These are phyloP conservation scores for Casuarina cunninghamiana DNA, from an alignment of 306 rosid genomes.

Conservation along the genomic window DNA sequence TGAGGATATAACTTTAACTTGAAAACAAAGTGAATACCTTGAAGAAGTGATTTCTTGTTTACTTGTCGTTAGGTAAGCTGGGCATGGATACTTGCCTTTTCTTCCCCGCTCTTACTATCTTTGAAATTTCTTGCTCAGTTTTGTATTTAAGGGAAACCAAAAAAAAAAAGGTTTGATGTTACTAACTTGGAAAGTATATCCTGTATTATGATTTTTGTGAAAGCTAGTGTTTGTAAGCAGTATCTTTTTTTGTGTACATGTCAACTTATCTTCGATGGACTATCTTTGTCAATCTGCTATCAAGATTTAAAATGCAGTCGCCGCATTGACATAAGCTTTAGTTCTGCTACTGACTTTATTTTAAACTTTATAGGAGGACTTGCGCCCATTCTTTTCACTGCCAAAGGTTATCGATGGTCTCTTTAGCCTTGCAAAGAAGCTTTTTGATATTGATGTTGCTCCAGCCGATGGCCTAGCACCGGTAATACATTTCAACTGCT, in stretches of 20 bases:
- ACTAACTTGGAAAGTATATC: not conserved
- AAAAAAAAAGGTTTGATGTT: not conserved
- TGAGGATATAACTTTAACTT: not conserved
- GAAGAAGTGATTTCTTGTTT: not conserved
- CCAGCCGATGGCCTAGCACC: constrained; percentile 87
- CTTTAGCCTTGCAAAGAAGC: constrained; percentile 75
- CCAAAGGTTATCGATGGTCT: constrained; percentile 94
- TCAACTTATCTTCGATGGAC: not conserved
- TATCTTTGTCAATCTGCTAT: not conserved
- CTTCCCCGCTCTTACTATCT: not conserved
- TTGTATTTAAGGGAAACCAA: no score
- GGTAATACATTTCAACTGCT: constrained; percentile 35
- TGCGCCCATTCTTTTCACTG: constrained; percentile 86
- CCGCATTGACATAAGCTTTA: constrained; percentile 17
- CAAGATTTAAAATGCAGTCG: not conserved
- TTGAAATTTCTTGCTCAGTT: not conserved
- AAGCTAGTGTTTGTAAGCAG: not conserved
- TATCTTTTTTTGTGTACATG: not conserved
- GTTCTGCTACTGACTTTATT: not conserved
- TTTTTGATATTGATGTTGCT: constrained; percentile 79
- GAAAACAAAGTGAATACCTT: not conserved
- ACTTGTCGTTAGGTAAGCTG: not conserved
- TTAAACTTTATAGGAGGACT: constrained; percentile 65
- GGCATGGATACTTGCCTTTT: not conserved
- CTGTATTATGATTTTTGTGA: not conserved